Evolutionary conservation across 306 rosid species (phyloP).

Genomic region (Dryas alaskensis): DNA sequence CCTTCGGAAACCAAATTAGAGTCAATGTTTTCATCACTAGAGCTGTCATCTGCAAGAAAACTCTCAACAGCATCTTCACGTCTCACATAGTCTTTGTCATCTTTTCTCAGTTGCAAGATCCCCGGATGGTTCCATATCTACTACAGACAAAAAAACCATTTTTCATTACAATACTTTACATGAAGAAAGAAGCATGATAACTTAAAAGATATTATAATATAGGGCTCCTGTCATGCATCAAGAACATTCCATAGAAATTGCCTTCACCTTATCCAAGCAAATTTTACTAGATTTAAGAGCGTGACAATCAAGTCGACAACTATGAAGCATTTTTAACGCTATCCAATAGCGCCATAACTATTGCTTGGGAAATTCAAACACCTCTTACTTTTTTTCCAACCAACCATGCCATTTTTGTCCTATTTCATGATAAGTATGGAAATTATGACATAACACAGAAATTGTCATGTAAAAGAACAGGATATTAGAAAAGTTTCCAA

Average conservation of each 20-base stretch:
- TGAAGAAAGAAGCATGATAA: constrained; percentile 24
- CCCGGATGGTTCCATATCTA: constrained; percentile 99
- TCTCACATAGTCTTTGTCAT: constrained; percentile 57
- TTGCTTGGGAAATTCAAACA: neutral
- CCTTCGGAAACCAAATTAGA: constrained; percentile 70
- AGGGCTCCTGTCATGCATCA: neutral
- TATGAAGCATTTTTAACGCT: neutral
- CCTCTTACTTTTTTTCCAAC: no score
- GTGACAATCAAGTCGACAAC: neutral
- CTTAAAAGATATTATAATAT: constrained; percentile 7
- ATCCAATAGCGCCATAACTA: neutral
- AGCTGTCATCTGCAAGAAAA: constrained; percentile 87
- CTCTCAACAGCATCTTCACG: constrained; percentile 81
- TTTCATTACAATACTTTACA: constrained; percentile 20
- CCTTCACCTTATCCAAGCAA: neutral
- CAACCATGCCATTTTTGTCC: no score
- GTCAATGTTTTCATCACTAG: constrained; percentile 90
- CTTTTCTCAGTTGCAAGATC: constrained; percentile 89
- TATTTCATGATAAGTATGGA: no score
- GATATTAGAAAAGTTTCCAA: no score
- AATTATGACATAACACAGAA: no score
- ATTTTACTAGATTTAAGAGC: neutral
- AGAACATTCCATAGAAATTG: constrained; percentile 5
- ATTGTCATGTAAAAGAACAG: no score
- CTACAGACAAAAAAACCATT: constrained; percentile 33